These are phyloP conservation scores for Lycium barbarum DNA, from an alignment of 257 asterid species.

Conservation along the genomic window DNA sequence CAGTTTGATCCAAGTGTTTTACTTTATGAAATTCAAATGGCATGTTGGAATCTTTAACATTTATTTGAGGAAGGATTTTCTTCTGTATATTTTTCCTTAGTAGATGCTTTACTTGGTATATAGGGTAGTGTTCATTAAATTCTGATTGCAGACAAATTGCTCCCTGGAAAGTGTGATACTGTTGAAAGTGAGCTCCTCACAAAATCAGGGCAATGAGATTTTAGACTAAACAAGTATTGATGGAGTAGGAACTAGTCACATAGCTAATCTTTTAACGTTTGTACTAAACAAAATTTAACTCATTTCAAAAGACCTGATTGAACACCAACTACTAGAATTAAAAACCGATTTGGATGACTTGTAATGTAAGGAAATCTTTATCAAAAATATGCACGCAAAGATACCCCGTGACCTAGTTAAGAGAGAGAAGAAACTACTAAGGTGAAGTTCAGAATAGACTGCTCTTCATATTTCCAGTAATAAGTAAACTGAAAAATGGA, in stretches of 20 bases:
- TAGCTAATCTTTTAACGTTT: neutral
- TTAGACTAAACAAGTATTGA: neutral
- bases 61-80: neutral
- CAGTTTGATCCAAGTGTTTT: neutral
- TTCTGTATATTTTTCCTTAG: neutral
- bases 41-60: neutral
- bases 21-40: neutral
- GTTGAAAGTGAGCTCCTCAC: neutral
- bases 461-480: constrained; percentile 46
- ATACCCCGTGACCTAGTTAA: neutral
- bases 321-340: neutral
- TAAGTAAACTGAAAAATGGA: constrained; percentile 62
- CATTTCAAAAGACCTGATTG: neutral
- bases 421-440: neutral
- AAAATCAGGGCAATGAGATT: neutral
- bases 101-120: neutral
- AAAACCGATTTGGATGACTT: neutral
- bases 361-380: neutral
- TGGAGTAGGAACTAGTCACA: neutral
- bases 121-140: neutral
- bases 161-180: neutral
- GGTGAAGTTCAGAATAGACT: constrained; percentile 41
- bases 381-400: neutral
- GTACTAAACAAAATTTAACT: neutral
- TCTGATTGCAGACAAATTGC: neutral